Base-by-base conservation (phyloP, 2,329 filamentous ascomycete genomes). In the Kalmusia sp. region DNA sequence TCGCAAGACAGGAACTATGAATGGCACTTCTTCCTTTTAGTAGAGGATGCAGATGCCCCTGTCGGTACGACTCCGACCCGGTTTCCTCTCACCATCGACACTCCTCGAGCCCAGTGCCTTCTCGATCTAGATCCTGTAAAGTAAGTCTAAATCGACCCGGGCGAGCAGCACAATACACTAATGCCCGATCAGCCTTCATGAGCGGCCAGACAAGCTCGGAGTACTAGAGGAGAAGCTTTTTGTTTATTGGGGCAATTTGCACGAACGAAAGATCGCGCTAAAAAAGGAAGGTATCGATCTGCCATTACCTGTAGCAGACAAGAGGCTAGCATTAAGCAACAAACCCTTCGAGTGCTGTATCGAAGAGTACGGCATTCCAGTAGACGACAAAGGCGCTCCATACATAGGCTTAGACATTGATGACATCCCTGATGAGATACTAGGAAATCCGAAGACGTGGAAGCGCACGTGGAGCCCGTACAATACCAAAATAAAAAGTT, bases 191-290 rank as follows among this genome's bases (percentile, higher is more conserved):
- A 86, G 86, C 70, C 80, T 96, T 28, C 82, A 80, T 17, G 68
- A 73, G n/a, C 89, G 59, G 38, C 62, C 73, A 2, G 46, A 71
- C 0, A 65, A 75, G 1, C 76, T 95, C 1, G 69, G 64, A 3
- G 57, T 71, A 6, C 75, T 97, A 4, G 83, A 85, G 45, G 85
- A 96, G 61, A 87, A 84, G 62, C 79, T 97, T 50, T 93, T 88
- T 68, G 77, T 85, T 30, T 79, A 97, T 1, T 98, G 93, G 93
- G 93, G 93, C 1, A 85, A 96, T 55, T 79, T 97, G 1, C 56
- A 63, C 15, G 70, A 72, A 39, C 44, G 70, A 21, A 73, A 73
- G 34, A 87, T 93, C 67, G 91, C 96, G 68, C 72, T 78, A 41
- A 91, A 90, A 68, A 47, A 59, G 5, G 45, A 54, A 19, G 59